Base-by-base conservation (phyloP, 345 rosid genomes). In the Salix arbutifolia region DNA sequence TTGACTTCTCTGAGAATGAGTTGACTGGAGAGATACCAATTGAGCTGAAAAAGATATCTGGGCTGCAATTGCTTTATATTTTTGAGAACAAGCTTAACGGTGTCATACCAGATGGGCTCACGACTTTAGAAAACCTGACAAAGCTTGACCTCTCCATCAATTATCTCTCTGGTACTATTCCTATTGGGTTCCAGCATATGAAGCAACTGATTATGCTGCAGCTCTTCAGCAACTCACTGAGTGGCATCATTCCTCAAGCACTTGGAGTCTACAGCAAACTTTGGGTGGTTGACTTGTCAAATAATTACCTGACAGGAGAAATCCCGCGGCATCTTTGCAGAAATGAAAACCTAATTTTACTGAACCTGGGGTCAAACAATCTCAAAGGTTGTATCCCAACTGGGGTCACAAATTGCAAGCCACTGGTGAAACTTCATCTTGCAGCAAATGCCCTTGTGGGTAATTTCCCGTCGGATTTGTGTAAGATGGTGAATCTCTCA, bases 121-220 rank as follows among this genome's bases (percentile, higher is more conserved):
- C 93, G 64, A 78, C 76, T 74, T 83, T 91, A 86, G 84, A 80
- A 80, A 94, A 90, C 82, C 85, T 94, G 81, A 79, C 85, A 67
- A 88, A 70, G 87, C 92, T 94, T 37, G 99, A 94, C 80, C 93
- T 94, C 76, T 94, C 99, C 77, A 90, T 89, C 46, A 94, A 94
- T 82, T 66, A 40, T 53, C 89, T 94, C 69, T 80, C 84, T 9
- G 97, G 99, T 65, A 79, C 83, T 38, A 88, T 94, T 74, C 99
- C 99, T 33, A 7, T 79, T 62, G 91, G 92, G 35, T 90, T 94
- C 81, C 97, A 94, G 69, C 87, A 87, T 80, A 72, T 87, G 87
- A 84, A 79, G 80, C 35, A 80, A 30, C 82, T 94, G 65, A 72
- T 46, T 75, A 85, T 85, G 92, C 73, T 94, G 87, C 99, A 93